Conservation (phyloP, 176 grass and related monocot species). For the Zizania latifolia region DNA sequence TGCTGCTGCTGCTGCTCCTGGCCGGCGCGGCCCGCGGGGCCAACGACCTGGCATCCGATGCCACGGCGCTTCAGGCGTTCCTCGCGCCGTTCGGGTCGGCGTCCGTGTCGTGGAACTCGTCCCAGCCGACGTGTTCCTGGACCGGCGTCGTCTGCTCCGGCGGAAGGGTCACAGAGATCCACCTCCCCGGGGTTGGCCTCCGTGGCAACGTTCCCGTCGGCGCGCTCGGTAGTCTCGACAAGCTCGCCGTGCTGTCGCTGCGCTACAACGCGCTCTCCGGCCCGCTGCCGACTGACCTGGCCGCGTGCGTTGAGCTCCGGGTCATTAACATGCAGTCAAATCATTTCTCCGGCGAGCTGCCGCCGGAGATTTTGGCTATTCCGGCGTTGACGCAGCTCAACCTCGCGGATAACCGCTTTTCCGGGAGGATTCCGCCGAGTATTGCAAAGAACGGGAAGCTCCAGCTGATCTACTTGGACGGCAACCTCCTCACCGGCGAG, state of each 20-base stretch:
- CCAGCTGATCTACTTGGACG: slow-evolving; percentile 42
- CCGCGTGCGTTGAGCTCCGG: slow-evolving; percentile 31
- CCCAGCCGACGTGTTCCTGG: slow-evolving; percentile 42
- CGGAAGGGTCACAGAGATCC: slow-evolving; percentile 44
- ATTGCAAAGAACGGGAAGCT: slow-evolving; percentile 51
- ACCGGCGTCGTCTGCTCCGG: slow-evolving; percentile 34
- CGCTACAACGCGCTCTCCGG: slow-evolving; percentile 60
- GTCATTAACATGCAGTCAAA: slow-evolving; percentile 53
- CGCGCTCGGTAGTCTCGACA: slow-evolving; percentile 50
- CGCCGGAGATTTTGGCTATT: slow-evolving; percentile 31
- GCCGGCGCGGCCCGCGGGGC: slow-evolving; percentile 5
- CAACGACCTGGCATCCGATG: slow-evolving; percentile 44
- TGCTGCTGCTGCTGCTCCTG: slow-evolving; percentile 14
- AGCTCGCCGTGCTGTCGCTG: slow-evolving; percentile 50
- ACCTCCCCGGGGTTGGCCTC: slow-evolving; percentile 50
- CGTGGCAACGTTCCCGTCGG: slow-evolving; percentile 36
- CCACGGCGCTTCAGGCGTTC: slow-evolving; percentile 42
- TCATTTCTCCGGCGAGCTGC: slow-evolving; percentile 47
- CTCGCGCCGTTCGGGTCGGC: slow-evolving; percentile 45
- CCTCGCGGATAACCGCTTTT: slow-evolving; percentile 52
- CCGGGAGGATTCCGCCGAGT: slow-evolving; percentile 32
- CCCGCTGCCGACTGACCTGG: slow-evolving; percentile 45
- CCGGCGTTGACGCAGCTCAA: slow-evolving; percentile 52
- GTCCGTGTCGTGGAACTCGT: slow-evolving; percentile 30
- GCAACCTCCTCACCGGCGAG: slow-evolving; percentile 45